Base-by-base conservation (phyloP, 345 rosid species). In the Euphorbia pulcherrima region DNA sequence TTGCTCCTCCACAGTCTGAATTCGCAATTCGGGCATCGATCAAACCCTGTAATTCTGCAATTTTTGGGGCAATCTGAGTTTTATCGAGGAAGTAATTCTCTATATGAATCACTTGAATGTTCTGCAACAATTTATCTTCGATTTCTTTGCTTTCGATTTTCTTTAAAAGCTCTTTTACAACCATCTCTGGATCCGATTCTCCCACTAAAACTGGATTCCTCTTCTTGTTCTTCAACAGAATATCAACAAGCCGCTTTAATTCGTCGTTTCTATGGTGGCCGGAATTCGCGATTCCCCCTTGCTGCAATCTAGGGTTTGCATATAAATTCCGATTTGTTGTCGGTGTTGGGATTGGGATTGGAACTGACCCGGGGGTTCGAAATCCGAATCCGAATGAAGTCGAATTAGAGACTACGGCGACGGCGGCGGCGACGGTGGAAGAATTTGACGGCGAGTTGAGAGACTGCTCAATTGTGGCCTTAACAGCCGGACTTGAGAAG, bases 401-500 rank as follows among this genome's bases (percentile, higher is more conserved):
- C 0, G 84, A 73, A 66, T 70, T 85, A 16, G 76, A n/a, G 20
- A n/a, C n/a, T n/a, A 79, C 41, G 11, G 81, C 40, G 24, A 78
- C 68, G 44, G 80, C 69, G 9, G 80, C 41, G 11, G 81, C 40
- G 24, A 78, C 68, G 44, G 80, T 68, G 9, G 69, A 29, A 53
- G 86, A 67, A 68, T 51, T 65, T 35, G 86, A 8, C 2, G 85
- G 67, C 26, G 72, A 56, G 78, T 73, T 86, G 53, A 94, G 21
- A 30, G 97, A 89, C 65, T 89, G 96, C 77, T 94, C 99, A 65
- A 94, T 89, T 23, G 93, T 86, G 53, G 96, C 84, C 68, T 91
- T 94, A 18, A 94, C 99, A 1, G 96, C 92, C 0, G 97, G 97
- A 64, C 99, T 94, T 3, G 97, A 94, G 78, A 92, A 94, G 75